These are phyloP conservation scores for Cyanidium caldarium DNA, from an alignment of 23 red algal genomes.

Conservation along the genomic window DNA sequence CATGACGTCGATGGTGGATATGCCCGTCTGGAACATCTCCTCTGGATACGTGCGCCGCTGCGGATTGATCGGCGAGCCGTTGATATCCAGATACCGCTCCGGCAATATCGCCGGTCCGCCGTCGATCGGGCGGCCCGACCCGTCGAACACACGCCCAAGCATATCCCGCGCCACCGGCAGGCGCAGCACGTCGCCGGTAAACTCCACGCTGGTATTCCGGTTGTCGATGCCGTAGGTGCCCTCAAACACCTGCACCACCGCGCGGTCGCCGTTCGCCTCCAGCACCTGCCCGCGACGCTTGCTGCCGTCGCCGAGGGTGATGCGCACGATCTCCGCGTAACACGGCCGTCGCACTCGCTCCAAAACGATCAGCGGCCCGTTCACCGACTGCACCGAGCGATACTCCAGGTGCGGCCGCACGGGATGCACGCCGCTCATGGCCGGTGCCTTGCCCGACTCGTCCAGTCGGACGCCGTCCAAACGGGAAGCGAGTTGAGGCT, in stretches of 20 bases:
- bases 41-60: slow-evolving; percentile 79
- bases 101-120: slow-evolving; percentile 75
- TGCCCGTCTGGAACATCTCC: slow-evolving; percentile 97
- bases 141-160: slow-evolving; percentile 96
- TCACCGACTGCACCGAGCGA: slow-evolving; percentile 79
- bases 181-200: slow-evolving; percentile 83
- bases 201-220: slow-evolving; percentile 58
- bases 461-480: too few species aligned
- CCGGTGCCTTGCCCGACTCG: too few species aligned
- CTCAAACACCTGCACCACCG: slow-evolving; percentile 97
- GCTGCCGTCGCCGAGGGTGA: slow-evolving; percentile 82
- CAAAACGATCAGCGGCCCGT: slow-evolving; percentile 82
- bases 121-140: slow-evolving; percentile 92
- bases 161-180: slow-evolving; percentile 86
- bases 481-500: too few species aligned
- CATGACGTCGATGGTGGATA: slow-evolving; percentile 99
- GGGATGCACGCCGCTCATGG: too few species aligned
- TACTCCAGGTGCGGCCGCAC: slow-evolving; percentile 84
- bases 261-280: slow-evolving; percentile 84
- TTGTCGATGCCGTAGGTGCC: slow-evolving; percentile 97
- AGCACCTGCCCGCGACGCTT: slow-evolving; percentile 86
- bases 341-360: slow-evolving; percentile 76
- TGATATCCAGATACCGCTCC: slow-evolving; percentile 77
- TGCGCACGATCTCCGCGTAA: slow-evolving; percentile 86
- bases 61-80: slow-evolving; percentile 79